Evolutionary conservation across 169 alveolate species (phyloP), one percentile per base, ranked within the genome.

Genomic region (Cryptosporidium andersoni): DNA sequence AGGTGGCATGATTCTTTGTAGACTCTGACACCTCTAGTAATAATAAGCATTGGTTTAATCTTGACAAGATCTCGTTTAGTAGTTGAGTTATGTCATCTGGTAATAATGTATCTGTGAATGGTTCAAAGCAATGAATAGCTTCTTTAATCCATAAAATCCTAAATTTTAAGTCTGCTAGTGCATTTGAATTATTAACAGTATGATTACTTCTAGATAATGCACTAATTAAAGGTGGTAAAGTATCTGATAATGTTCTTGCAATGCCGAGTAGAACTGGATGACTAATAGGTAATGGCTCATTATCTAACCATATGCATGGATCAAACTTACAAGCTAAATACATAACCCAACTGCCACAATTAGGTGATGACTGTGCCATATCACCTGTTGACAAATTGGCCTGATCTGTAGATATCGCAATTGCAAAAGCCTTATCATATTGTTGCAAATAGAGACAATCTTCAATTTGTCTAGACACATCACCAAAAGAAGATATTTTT

Each of bases 381-480:
- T 65, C 51, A 39, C 55, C 66, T n/a, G 82, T 52, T 64, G 80
- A 37, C n/a, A 67, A 4, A 4, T 49, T 37, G 12, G 82, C 34
- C 55, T 67, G 82, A 51, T 67, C 82, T 1, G 82, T 53, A 37
- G 82, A 67, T 39, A 67, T 67, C 9, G 82, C 82, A 37, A 67
- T 67, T 2, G 82, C 82, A 51, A 67, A 67, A 39, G 82, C 82
- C 37, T 66, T 65, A 39, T 67, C 82, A n/a, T 67, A 67, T 39
- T 67, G 82, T 25, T 67, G 51, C 55, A 52, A 66, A 7, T 51
- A 39, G 11, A 67, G 52, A 25, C 66, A 65, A 5, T 67, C 82
- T 39, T 67, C 82, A 9, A 67, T 67, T 67, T 67, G 82, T 8
- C 42, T n/a, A 36, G 34, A 65, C 36, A 67, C 45, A 16, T 47